Evolutionary conservation across 2,329 filamentous ascomycete genomes (phyloP).

Genomic region (Neonectria coccinea): DNA sequence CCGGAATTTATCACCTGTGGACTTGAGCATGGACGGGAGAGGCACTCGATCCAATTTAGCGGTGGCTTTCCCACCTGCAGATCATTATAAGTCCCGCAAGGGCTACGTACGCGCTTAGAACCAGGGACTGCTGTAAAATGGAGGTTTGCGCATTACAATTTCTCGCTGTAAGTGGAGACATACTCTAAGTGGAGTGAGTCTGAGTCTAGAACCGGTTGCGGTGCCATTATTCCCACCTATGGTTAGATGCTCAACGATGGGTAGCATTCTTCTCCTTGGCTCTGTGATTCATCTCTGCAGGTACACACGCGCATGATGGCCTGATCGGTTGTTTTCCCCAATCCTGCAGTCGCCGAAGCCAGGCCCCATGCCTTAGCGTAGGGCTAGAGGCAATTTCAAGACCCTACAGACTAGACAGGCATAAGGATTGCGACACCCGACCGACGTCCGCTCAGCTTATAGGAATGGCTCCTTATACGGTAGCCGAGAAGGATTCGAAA

Average conservation of each 20-base stretch:
- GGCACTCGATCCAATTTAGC: not conserved
- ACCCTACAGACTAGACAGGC: not conserved
- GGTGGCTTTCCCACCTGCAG: not conserved
- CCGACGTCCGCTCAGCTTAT: not conserved
- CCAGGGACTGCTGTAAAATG: no score
- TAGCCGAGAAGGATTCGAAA: not conserved
- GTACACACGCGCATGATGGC: not conserved
- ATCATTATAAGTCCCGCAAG: not conserved
- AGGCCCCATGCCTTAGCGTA: not conserved
- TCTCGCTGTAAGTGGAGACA: no score
- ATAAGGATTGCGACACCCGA: not conserved
- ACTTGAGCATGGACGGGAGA: not conserved
- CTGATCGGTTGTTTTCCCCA: not conserved
- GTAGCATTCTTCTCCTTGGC: not conserved
- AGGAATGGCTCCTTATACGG: not conserved
- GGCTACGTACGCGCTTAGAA: no score
- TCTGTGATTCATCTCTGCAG: not conserved
- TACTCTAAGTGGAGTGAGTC: no score
- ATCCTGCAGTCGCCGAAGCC: constrained; percentile 1
- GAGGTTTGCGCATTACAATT: no score
- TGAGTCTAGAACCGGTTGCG: no score
- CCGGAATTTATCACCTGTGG: not conserved
- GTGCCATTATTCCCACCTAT: not conserved
- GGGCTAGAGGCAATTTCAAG: not conserved
- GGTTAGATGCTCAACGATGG: not conserved